These are phyloP conservation scores for Epichloe bromicola DNA, from an alignment of 2,329 filamentous ascomycete genomes.

Conservation along the genomic window DNA sequence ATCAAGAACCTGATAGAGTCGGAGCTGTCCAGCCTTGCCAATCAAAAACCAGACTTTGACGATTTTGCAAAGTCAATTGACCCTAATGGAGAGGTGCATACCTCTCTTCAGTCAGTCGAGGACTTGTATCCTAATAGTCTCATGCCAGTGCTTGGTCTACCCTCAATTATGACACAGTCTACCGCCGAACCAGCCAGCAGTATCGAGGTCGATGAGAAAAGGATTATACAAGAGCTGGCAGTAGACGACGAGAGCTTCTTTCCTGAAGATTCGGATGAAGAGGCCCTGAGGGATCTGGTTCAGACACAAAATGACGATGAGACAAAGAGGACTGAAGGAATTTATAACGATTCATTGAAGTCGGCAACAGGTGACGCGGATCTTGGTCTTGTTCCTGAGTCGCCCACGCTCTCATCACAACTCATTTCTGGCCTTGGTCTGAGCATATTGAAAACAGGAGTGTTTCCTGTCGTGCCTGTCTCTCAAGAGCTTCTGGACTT, in stretches of 20 bases:
- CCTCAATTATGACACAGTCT: constrained; percentile 27
- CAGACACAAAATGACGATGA: constrained; percentile 1
- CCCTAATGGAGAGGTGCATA: constrained; percentile 51
- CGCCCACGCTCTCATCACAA: background rate
- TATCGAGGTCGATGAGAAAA: constrained; percentile 53
- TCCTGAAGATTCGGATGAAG: constrained; percentile 40
- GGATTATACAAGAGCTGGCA: constrained; percentile 33
- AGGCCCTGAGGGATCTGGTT: constrained; percentile 22
- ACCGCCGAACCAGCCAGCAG: constrained; percentile 27
- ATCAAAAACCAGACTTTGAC: constrained; percentile 42
- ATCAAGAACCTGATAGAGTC: constrained; percentile 49
- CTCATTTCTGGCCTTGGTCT: constrained; percentile 23
- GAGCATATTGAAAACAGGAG: constrained; percentile 29
- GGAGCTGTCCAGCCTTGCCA: constrained; percentile 39
- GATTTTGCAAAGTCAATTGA: constrained; percentile 45
- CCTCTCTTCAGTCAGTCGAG: constrained; percentile 69
- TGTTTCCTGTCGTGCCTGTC: constrained; percentile 24
- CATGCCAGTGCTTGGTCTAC: constrained; percentile 29
- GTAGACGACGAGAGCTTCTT: constrained; percentile 36
- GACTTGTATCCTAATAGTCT: constrained; percentile 69
- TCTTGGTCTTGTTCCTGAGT: background rate
- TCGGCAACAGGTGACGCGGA: background rate
- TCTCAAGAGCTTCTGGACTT: constrained; percentile 24
- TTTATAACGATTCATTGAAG: background rate
- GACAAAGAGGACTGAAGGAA: background rate